Conservation (phyloP, 2,329 filamentous ascomycete genomes). For the Coniochaeta ligniaria region DNA sequence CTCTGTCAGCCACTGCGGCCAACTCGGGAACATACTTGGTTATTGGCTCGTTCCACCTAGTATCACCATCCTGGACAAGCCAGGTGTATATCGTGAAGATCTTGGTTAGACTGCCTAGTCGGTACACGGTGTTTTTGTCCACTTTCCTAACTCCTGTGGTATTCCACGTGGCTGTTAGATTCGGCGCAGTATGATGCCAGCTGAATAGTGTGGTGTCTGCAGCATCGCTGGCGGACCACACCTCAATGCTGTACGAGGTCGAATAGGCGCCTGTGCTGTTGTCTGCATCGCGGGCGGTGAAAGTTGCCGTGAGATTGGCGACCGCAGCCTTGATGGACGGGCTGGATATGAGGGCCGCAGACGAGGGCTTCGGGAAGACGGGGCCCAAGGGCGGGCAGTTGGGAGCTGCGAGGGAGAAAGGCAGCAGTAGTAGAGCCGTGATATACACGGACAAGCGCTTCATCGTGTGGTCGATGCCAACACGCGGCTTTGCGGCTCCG, state of each 20-base stretch:
- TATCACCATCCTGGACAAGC: slow-evolving; percentile 18
- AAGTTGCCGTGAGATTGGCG: slow-evolving; percentile 20
- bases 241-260: slow-evolving; percentile 27
- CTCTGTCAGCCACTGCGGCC: slow-evolving; percentile 12
- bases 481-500: background rate
- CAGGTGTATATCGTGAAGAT: slow-evolving; percentile 23
- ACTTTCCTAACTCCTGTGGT: slow-evolving; percentile 13
- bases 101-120: slow-evolving; percentile 22
- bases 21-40: slow-evolving; percentile 20
- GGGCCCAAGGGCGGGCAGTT: slow-evolving; percentile 26
- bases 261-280: slow-evolving; percentile 18
- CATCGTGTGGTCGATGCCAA: background rate
- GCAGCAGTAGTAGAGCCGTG: background rate
- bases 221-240: slow-evolving; percentile 13
- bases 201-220: slow-evolving; percentile 13
- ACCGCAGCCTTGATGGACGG: slow-evolving; percentile 19
- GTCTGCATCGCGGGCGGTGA: slow-evolving; percentile 18
- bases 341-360: slow-evolving; percentile 17
- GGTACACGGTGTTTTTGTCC: slow-evolving; percentile 19
- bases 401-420: slow-evolving; percentile 18
- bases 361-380: slow-evolving; percentile 22
- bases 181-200: slow-evolving; percentile 20
- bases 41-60: slow-evolving; percentile 19
- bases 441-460: background rate
- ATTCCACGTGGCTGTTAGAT: slow-evolving; percentile 8